phyloP scores from a whole-genome alignment of 106 monocot species.

The Xerophyta viscosa region DNA sequence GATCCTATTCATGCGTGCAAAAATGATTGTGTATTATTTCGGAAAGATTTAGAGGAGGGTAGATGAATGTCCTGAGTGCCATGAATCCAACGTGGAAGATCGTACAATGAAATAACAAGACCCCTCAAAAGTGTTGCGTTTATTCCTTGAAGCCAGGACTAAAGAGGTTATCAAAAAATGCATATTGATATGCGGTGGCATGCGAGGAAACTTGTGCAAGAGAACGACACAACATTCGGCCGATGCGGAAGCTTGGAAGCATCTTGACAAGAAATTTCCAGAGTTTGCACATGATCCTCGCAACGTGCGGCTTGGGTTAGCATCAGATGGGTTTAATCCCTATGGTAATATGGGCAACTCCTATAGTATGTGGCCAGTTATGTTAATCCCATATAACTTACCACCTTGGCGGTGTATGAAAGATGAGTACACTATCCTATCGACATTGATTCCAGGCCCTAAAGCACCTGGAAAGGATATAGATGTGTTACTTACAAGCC shows the following conservation, averaged over 20 bases:
- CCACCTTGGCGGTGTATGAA: constrained; percentile 10
- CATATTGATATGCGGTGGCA: constrained; percentile 2
- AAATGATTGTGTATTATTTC: neutral
- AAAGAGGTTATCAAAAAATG: constrained; percentile 1
- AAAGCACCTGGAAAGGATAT: constrained; percentile 1
- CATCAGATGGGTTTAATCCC: constrained; percentile 9
- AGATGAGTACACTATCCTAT: neutral
- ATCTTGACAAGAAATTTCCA: neutral
- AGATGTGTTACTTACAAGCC: constrained; percentile 7
- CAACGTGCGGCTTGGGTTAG: constrained; percentile 8
- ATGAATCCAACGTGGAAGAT: neutral
- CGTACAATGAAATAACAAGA: neutral
- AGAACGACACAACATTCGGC: neutral
- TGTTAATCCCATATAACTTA: constrained; percentile 4
- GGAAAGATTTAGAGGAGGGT: neutral
- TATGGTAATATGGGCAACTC: neutral
- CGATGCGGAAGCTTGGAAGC: neutral
- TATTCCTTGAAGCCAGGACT: constrained; percentile 1
- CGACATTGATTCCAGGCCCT: neutral
- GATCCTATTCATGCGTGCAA: neutral
- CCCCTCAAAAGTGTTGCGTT: neutral
- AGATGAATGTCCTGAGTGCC: neutral
- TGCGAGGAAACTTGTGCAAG: neutral
- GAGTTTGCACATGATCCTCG: neutral
- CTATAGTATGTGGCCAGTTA: constrained; percentile 5